phyloP scores from a whole-genome alignment of 73 alveolate species.

The Blepharisma japonicum region DNA sequence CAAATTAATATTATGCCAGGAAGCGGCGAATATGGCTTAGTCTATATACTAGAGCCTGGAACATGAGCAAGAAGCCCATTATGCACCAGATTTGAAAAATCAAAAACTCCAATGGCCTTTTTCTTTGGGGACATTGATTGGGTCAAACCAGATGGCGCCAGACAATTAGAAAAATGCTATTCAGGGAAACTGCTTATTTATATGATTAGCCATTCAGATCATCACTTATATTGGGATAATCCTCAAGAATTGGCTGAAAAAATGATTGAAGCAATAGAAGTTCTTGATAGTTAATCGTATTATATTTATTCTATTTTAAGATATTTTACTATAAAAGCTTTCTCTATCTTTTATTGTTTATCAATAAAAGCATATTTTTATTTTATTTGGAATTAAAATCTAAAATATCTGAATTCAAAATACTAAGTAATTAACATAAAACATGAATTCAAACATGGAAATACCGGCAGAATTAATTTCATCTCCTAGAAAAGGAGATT shows the following conservation, averaged over 20 bases:
- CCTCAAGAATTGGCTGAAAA: slow-evolving; percentile 37
- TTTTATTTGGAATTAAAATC: too few species aligned
- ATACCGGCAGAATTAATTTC: too few species aligned
- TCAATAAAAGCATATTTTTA: too few species aligned
- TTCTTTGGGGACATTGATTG: slow-evolving; percentile 65
- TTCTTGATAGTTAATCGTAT: not conserved
- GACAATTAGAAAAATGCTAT: not conserved
- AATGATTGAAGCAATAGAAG: slow-evolving; percentile 11
- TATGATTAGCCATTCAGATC: slow-evolving; percentile 22
- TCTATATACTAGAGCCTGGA: slow-evolving; percentile 38
- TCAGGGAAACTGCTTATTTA: slow-evolving; percentile 5
- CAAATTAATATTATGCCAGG: slow-evolving; percentile 42
- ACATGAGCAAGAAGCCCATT: slow-evolving; percentile 53
- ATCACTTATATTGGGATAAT: slow-evolving; percentile 47
- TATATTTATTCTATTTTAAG: too few species aligned
- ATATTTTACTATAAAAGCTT: too few species aligned
- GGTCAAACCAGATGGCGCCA: slow-evolving; percentile 49
- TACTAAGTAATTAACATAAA: too few species aligned
- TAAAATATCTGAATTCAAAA: too few species aligned
- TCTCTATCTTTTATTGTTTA: too few species aligned
- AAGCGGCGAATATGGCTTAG: slow-evolving; percentile 43
- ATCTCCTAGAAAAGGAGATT: too few species aligned
- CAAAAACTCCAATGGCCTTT: slow-evolving; percentile 39
- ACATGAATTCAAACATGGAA: too few species aligned
- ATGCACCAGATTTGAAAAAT: slow-evolving; percentile 17